These are phyloP conservation scores for Mastigamoeba balamuthi DNA, from an alignment of 78 protist genomes.

Conservation along the genomic window DNA sequence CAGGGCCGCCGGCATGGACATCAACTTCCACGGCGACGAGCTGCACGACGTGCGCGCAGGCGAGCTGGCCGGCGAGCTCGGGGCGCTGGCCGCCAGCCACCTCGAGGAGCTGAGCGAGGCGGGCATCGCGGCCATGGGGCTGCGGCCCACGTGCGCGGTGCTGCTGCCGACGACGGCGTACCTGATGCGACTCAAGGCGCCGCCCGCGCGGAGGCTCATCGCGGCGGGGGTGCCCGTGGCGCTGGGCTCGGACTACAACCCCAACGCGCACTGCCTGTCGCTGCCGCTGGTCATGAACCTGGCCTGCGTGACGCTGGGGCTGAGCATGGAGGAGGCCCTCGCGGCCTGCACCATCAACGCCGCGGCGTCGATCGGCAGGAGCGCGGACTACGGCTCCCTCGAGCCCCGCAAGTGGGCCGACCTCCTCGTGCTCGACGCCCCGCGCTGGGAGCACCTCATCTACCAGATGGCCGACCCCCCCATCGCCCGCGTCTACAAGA, in stretches of 20 bases:
- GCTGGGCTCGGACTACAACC: conserved; percentile 72
- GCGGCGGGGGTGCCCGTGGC: conserved; percentile 65
- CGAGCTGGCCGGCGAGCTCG: conserved; percentile 52
- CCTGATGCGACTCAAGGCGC: conserved; percentile 49
- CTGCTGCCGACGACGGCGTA: conserved; percentile 77
- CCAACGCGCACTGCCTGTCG: conserved; percentile 77
- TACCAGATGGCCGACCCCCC: conserved; percentile 72
- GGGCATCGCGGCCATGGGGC: conserved; percentile 69
- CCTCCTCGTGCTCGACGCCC: conserved; percentile 37
- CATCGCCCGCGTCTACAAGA: conserved; percentile 46
- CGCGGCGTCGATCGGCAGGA: conserved; percentile 53
- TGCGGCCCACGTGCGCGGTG: conserved; percentile 44
- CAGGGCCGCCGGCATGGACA: conserved; percentile 27
- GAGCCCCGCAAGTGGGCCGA: conserved; percentile 69
- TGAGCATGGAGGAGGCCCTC: conserved; percentile 69
- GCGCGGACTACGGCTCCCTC: conserved; percentile 54
- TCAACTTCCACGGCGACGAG: conserved; percentile 85
- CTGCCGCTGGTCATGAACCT: conserved; percentile 81
- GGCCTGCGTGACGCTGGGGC: conserved; percentile 62
- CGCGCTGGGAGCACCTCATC: conserved; percentile 76
- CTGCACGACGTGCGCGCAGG: conserved; percentile 45
- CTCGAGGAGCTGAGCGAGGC: conserved; percentile 50
- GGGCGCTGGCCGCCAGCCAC: conserved; percentile 64
- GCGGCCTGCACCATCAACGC: conserved; percentile 77
- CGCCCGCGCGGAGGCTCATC: conserved; percentile 67